phyloP scores from a whole-genome alignment of 2,329 filamentous ascomycete genomes.

The Talaromyces rugulosus region DNA sequence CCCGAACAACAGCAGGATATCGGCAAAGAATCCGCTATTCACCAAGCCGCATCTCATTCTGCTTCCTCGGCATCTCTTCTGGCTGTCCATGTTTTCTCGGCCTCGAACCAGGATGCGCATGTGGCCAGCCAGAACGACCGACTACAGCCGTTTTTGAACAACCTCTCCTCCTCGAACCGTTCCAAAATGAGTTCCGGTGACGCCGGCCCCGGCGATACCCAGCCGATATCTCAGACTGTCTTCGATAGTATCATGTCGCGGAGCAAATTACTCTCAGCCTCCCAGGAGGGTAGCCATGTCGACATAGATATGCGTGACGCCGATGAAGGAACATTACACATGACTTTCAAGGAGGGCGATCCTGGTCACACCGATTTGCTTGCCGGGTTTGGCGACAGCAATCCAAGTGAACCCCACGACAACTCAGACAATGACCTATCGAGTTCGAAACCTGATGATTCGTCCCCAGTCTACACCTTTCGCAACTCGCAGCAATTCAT shows the following conservation, averaged over 20 bases:
- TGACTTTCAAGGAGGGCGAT: constrained; percentile 38
- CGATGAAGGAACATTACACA: constrained; percentile 24
- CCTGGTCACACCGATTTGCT: constrained; percentile 42
- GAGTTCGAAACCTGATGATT: constrained; percentile 29
- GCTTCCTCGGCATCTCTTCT: constrained; percentile 1
- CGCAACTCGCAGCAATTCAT: constrained; percentile 45
- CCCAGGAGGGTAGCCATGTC: constrained; percentile 11
- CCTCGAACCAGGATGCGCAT: constrained; percentile 2
- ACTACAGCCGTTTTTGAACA: constrained; percentile 17
- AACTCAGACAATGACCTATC: constrained; percentile 45
- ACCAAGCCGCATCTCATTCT: neutral
- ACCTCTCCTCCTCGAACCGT: constrained; percentile 18
- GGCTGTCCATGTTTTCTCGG: constrained; percentile 3
- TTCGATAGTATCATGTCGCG: constrained; percentile 37
- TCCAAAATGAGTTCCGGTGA: constrained; percentile 32
- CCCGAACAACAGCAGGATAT: neutral
- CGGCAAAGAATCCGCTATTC: neutral
- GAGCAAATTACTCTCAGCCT: constrained; percentile 27
- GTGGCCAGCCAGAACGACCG: constrained; percentile 5
- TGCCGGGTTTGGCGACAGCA: constrained; percentile 31
- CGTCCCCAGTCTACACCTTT: constrained; percentile 37
- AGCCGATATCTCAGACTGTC: constrained; percentile 42
- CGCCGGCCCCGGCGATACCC: constrained; percentile 37
- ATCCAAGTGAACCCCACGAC: constrained; percentile 11
- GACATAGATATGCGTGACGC: constrained; percentile 10